Base-by-base conservation (phyloP, 306 rosid genomes). In the Begonia fuchsioides region DNA sequence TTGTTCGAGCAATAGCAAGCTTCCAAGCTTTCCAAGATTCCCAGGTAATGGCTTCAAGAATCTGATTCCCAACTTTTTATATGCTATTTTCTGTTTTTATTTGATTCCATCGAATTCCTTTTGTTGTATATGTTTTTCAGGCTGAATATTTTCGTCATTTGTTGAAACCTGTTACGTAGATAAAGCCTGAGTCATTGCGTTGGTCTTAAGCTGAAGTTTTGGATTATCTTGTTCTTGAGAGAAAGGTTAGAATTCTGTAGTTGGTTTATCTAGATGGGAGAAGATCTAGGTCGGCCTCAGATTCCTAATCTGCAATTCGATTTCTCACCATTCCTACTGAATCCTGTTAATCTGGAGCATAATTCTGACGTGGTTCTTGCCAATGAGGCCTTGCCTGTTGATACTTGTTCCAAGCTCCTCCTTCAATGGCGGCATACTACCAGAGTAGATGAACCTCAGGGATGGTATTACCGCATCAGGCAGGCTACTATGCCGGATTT, bases 111-210 rank as follows among this genome's bases (percentile, higher is more conserved):
- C 13, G 60, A 66, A 32, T n/a, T 75, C 0, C 35, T 68, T 53
- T 26, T 62, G 1, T 68, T 67, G 53, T 45, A n/a, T 12, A 13
- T 35, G 18, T 16, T 32, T 45, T 60, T 0, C 92, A 92, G 98
- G 96, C 98, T 61, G 98, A 92, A 68, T 92, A 92, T 51, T 92
- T 92, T 18, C 96, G 98, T 58, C 98, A 92, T 15, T 66, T 92
- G 76, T 81, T 92, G 56, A 92, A 92, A 63, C 98, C 98, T 65
- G 98, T 92, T 7, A 92, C 96, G 98, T 92, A 92, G 93, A 51
- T 58, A 69, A 5, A 58, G 57, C 64, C 38, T 44, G 18, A 49
- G 32, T 45, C 55, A 53, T 39, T 46, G 60, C 57, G 69, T 74
- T 63, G 8, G 59, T 71, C 53, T 60, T 76, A 74, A 82, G 64